Evolutionary conservation across 2,329 filamentous ascomycete species (phyloP).

Genomic region (Exserohilum rostratum): DNA sequence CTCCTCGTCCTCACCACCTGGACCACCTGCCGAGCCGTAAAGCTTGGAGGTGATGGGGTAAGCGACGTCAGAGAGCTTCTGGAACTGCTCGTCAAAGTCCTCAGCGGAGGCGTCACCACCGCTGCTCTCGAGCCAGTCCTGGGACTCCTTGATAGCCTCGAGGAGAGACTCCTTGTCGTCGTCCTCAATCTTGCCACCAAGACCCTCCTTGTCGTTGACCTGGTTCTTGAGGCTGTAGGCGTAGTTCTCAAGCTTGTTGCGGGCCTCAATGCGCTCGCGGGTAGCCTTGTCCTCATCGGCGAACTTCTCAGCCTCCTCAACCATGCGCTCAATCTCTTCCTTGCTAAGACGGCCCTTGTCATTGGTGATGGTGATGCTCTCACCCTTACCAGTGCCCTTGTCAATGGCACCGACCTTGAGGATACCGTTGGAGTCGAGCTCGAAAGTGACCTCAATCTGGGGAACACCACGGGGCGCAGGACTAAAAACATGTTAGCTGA

Average conservation of each 20-base stretch:
- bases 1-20: conserved; percentile 72
- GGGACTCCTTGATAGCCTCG: conserved; percentile 95
- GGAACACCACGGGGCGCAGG: conserved; percentile 94
- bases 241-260: conserved; percentile 98
- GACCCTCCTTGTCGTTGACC: conserved; percentile 93
- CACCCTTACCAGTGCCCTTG: conserved; percentile 96
- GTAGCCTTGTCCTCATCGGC: conserved; percentile 99
- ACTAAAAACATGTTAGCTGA: conserved; percentile 30
- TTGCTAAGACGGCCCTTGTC: conserved; percentile 97
- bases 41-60: conserved; percentile 99
- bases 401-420: conserved; percentile 94
- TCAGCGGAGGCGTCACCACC: conserved; percentile 81
- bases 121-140: conserved; percentile 97
- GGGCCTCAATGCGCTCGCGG: conserved; percentile 93
- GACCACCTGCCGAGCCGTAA: conserved; percentile 69
- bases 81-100: conserved; percentile 99
- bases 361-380: conserved; percentile 99
- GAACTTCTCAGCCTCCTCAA: conserved; percentile 96
- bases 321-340: conserved; percentile 99
- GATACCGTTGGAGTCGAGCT: conserved; percentile 98
- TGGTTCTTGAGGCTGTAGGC: conserved; percentile 99
- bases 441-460: conserved; percentile 97
- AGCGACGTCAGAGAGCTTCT: conserved; percentile 95
- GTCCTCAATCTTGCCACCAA: conserved; percentile 97
- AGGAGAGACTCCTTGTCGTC: conserved; percentile 97